These are phyloP conservation scores for Globisporangium nunn DNA, from an alignment of 352 stramenopile genomes.

Conservation along the genomic window DNA sequence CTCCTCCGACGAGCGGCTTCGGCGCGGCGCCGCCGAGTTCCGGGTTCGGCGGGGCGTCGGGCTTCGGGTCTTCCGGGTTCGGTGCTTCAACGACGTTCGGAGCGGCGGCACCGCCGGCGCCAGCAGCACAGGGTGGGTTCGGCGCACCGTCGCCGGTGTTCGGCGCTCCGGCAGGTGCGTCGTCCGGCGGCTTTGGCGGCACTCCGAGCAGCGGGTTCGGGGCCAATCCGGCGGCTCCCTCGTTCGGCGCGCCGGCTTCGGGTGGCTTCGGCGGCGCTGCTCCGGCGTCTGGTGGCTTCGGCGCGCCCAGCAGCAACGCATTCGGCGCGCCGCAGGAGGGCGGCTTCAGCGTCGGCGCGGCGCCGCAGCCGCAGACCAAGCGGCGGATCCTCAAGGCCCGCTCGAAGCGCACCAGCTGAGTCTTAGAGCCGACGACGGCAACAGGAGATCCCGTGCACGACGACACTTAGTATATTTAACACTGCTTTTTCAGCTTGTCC, in stretches of 20 bases:
- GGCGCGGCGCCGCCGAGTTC: slow-evolving; percentile 1
- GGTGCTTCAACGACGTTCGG: slow-evolving; percentile 17
- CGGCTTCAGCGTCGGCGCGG: slow-evolving; percentile 62
- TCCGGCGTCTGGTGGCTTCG: slow-evolving; percentile 14
- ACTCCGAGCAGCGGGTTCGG: slow-evolving; percentile 16
- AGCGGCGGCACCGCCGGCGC: slow-evolving; percentile 12
- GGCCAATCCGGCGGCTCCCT: slow-evolving; percentile 14
- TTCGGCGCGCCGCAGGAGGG: slow-evolving; percentile 33
- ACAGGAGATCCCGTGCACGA: not conserved
- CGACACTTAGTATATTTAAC: not conserved
- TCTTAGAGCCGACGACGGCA: not conserved
- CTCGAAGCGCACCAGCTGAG: slow-evolving; percentile 16
- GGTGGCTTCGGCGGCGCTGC: slow-evolving; percentile 15
- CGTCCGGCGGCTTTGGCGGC: slow-evolving; percentile 12
- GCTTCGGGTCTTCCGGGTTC: slow-evolving; percentile 20
- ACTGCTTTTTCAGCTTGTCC: too few species aligned
- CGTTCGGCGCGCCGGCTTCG: slow-evolving; percentile 14
- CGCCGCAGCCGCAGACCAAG: slow-evolving; percentile 37
- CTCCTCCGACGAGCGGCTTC: slow-evolving; percentile 6
- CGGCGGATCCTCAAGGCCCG: slow-evolving; percentile 55
- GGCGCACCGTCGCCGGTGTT: slow-evolving; percentile 9
- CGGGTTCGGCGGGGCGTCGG: slow-evolving; percentile 1
- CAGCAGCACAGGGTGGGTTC: slow-evolving; percentile 2
- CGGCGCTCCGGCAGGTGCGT: slow-evolving; percentile 13
- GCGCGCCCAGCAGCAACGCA: slow-evolving; percentile 3